Evolutionary conservation across 805 yeast species (phyloP).

Genomic region (Lipomyces spencermartinsiae): DNA sequence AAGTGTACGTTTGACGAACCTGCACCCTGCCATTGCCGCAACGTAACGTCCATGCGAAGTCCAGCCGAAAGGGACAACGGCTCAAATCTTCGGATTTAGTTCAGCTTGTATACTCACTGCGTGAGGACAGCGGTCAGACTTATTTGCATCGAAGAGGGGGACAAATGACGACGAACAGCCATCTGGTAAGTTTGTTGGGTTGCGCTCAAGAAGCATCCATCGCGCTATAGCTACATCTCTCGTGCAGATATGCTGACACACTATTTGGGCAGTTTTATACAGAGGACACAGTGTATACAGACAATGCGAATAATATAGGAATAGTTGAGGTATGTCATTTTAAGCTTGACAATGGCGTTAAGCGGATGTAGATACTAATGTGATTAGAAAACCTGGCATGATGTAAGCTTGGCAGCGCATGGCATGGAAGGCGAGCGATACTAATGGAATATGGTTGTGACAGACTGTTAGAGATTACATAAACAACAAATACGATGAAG

Average conservation of each 20-base stretch:
- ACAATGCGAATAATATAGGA: constrained; percentile 23
- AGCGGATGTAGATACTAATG: neutral
- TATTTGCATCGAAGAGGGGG: neutral
- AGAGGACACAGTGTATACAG: constrained; percentile 35
- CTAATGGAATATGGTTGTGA: constrained; percentile 2
- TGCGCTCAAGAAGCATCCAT: neutral
- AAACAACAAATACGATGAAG: constrained; percentile 19
- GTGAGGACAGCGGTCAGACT: neutral
- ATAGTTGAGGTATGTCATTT: constrained; percentile 32
- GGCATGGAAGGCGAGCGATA: neutral
- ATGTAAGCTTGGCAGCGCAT: constrained; percentile 21
- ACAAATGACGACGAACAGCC: constrained; percentile 19
- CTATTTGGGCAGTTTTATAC: constrained; percentile 23
- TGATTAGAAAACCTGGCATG: constrained; percentile 37
- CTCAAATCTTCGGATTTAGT: neutral
- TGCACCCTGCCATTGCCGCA: neutral
- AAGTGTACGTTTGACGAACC: neutral
- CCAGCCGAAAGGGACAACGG: neutral
- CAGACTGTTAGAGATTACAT: constrained; percentile 32
- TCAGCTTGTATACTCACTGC: neutral
- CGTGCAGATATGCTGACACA: neutral
- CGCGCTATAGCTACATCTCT: neutral
- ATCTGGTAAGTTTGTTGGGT: constrained; percentile 13
- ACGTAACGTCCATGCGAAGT: neutral
- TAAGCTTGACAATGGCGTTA: neutral